Evolutionary conservation across 2,329 filamentous ascomycete genomes (phyloP), one percentile per base, ranked within the genome.

Genomic region (Colletotrichum sp.): DNA sequence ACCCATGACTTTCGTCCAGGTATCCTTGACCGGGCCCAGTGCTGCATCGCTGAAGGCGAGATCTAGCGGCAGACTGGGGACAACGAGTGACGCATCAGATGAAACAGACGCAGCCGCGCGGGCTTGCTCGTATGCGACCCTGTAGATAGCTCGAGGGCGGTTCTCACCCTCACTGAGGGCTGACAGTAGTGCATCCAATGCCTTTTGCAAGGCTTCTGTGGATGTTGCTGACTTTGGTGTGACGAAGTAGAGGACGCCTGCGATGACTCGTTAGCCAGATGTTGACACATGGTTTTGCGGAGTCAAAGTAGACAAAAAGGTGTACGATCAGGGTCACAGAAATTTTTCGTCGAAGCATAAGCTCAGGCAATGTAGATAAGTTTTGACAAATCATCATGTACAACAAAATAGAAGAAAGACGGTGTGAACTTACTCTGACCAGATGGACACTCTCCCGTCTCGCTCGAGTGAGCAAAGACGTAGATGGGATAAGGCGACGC

Each of bases 331-430:
- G 95, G 61, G 61, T 88, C 93, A 93, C 96, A 93, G 96, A 92
- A 89, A 89, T 84, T 89, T 90, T 90, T 97, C 96, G 93, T 98
- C 96, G 98, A 94, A 82, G 87, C 87, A 90, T 85, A 88, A 52
- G 87, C 94, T 98, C 96, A 96, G 96, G 94, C 96, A 98, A 98
- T 98, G 96, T 98, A 98, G 96, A 98, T 98, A 98, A 98, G 96
- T 95, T 97, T 98, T 86, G 85, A 87, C 75, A 86, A 86, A 90
- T 98, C 96, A 98, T 98, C 96, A 96, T 94, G 74, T 89, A 90
- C 86, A 89, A 67, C 52, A 72, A 76, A 52, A 74, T 77, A 6
- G 30, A 70, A 78, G 55, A 52, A 78, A 57, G 44, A 32, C 1
- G 7, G 30, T 1, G 3, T 48, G 6, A 64, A 94, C 96, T 95